A percentile compares a stretch with the other conserved stretches of the same genome.
Evolutionary conservation across 2,329 filamentous ascomycete genomes (phyloP).

Genomic region (Magnaporthiopsis poae): DNA sequence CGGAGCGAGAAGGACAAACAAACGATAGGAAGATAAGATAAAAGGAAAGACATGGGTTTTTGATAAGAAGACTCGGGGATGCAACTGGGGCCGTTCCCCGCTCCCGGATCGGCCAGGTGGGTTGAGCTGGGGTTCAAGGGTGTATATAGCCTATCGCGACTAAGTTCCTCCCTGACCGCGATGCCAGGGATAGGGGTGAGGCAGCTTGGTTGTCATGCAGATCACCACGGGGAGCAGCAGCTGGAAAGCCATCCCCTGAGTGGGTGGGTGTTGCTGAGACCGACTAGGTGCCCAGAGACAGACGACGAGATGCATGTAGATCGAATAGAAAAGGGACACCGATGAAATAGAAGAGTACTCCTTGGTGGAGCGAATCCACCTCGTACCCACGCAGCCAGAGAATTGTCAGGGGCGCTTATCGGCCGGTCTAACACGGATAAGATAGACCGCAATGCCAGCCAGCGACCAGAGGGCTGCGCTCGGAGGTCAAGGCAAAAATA

Average conservation of each 20-base stretch:
- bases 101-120: too few species aligned
- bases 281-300: background rate
- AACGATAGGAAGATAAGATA: slow-evolving; percentile 4
- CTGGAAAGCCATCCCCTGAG: background rate
- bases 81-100: background rate
- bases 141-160: slow-evolving; percentile 4
- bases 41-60: background rate
- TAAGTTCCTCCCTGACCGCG: background rate
- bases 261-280: background rate
- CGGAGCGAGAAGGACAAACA: background rate
- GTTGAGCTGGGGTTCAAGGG: background rate
- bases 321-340: background rate
- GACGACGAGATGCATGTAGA: background rate
- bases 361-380: background rate
- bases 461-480: background rate
- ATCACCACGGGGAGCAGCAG: too few species aligned
- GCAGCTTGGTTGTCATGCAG: background rate
- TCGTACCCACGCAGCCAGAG: background rate
- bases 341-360: background rate
- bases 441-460: background rate
- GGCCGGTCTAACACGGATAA: background rate
- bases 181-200: background rate
- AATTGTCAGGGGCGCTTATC: background rate
- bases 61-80: background rate
- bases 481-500: background rate